Evolutionary conservation across 2,329 filamentous ascomycete genomes (phyloP), one percentile per base, ranked within the genome.

Genomic region (Colletotrichum aenigma): DNA sequence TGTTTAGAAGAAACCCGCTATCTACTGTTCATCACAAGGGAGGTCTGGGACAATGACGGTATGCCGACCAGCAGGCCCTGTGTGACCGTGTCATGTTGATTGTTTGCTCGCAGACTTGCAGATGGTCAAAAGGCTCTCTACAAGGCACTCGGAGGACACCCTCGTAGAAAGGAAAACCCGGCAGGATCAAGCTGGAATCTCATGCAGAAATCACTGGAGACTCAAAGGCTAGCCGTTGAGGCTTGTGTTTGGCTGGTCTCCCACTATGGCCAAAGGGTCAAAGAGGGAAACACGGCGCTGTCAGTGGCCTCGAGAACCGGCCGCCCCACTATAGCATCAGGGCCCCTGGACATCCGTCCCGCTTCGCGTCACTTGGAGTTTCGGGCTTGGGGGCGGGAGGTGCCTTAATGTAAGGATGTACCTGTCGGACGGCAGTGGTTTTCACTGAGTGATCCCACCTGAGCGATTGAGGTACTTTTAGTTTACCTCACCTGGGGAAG

Each of bases 301-400:
- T 73, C 58, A 74, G 43, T 65, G 70, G 56, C 21, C 30, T 67
- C 18, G n/a, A 55, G 32, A 38, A 52, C 30, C 32, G 28, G 21
- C 21, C n/a, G 70, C 65, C 65, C 74, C 74, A 76, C 74, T 65
- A 34, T 69, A 68, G 21, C 74, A 76, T 68, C 70, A 61, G 60
- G 55, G 36, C 70, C 64, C 71, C 71, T 74, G 71, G 61, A 16
- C 38, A 52, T 56, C 71, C 62, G 74, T 75, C 62, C 74, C 70
- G 71, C 61, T 76, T 76, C 71, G 74, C 66, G 66, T 76, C 66
- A 76, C 71, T 64, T 76, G 58, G 34, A 71, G 74, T 76, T 76
- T 76, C 74, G 74, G 74, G 66, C 66, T 75, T 58, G 56, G 64
- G 62, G 70, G 69, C 73, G 69, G 69, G 43, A 72, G 62, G 28